Conservation (phyloP, 2,329 filamentous ascomycete genomes). For the Purpureocillium takamizusanense region DNA sequence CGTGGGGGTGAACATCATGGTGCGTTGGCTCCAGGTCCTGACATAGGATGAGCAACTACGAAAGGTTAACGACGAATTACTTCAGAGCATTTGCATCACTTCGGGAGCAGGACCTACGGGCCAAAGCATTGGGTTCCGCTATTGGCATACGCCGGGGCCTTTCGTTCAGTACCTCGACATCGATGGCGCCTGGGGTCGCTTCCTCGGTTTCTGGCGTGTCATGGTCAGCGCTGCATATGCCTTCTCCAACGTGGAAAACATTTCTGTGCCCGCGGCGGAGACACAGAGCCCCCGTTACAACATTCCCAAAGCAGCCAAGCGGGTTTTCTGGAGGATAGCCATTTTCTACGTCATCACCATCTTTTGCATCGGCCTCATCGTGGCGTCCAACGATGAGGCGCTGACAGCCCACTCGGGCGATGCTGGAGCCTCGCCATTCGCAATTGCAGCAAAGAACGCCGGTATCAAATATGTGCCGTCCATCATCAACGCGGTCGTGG, state of each 20-base stretch:
- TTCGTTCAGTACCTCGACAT: conserved; percentile 37
- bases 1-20: conserved; percentile 56
- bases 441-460: conserved; percentile 40
- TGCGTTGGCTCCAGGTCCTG: too few species aligned
- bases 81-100: conserved; percentile 7
- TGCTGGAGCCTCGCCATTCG: conserved; percentile 37
- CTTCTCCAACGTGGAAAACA: conserved; percentile 42
- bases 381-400: conserved; percentile 28
- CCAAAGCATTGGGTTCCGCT: conserved; percentile 51
- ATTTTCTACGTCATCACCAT: conserved; percentile 44
- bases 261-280: conserved; percentile 37
- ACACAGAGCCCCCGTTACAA: conserved; percentile 36
- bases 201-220: conserved; percentile 32
- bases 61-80: too few species aligned
- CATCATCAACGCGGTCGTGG: conserved; percentile 43
- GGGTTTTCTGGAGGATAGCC: conserved; percentile 45
- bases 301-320: conserved; percentile 41
- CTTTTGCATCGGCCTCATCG: conserved; percentile 41
- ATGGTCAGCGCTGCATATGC: conserved; percentile 29
- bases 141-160: conserved; percentile 50
- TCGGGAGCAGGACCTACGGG: conserved; percentile 17
- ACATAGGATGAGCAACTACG: too few species aligned
- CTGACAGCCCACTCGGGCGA: conserved; percentile 20
- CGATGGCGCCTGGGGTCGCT: conserved; percentile 40
- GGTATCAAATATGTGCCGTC: conserved; percentile 39